A percentile compares a stretch with the other conserved stretches of the same genome.
Conservation (phyloP, 306 rosid species). For the Citrullus mucosospermus region DNA sequence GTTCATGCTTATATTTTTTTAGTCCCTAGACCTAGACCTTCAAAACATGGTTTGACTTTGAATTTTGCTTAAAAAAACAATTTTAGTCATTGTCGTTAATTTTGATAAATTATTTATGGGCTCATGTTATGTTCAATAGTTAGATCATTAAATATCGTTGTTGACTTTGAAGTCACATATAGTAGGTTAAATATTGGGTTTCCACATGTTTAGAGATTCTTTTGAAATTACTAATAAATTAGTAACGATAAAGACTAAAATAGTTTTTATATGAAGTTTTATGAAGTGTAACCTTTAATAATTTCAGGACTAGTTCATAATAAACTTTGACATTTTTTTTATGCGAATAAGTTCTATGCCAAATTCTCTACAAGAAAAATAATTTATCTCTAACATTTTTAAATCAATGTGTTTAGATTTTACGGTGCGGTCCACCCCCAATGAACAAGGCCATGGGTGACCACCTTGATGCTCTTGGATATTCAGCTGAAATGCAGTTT, state of each 20-base stretch:
- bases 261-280: neutral
- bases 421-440: constrained; percentile 95
- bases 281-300: neutral
- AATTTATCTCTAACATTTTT: neutral
- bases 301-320: neutral
- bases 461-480: constrained; percentile 63
- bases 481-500: constrained; percentile 42
- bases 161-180: neutral
- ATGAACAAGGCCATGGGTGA: constrained; percentile 97
- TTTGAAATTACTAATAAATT: too few relatives aligned
- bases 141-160: neutral
- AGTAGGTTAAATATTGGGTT: neutral
- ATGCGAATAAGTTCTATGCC: neutral
- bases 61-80: neutral
- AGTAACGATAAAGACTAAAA: too few relatives aligned
- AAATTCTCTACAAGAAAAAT: neutral
- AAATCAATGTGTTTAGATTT: constrained; percentile 35
- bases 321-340: neutral
- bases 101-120: neutral
- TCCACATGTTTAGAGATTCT: neutral
- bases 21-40: neutral
- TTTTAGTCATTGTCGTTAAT: neutral
- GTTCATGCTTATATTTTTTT: neutral
- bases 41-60: neutral
- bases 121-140: neutral